phyloP scores from a whole-genome alignment of 352 stramenopile species.

The Phytophthora pini region DNA sequence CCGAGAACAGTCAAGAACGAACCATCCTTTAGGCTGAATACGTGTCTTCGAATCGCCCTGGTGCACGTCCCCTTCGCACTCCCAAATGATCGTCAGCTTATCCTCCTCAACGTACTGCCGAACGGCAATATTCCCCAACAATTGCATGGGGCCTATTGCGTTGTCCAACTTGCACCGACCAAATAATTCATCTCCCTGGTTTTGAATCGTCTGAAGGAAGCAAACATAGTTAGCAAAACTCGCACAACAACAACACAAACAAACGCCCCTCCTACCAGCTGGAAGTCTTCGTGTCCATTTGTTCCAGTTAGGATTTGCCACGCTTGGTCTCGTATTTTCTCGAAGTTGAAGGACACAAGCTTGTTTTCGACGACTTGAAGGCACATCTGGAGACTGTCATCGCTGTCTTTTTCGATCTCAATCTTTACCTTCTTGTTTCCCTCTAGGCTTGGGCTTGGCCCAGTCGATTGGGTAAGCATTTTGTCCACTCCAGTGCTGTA shows the following conservation, averaged over 20 bases:
- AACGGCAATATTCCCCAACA: constrained; percentile 50
- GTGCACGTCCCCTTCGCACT: constrained; percentile 42
- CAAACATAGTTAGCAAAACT: constrained; percentile 1
- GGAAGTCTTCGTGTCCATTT: constrained; percentile 31
- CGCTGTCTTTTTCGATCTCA: constrained; percentile 46
- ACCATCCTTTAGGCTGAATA: constrained; percentile 61
- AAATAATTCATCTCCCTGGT: constrained; percentile 48
- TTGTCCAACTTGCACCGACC: constrained; percentile 49
- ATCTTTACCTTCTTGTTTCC: constrained; percentile 52
- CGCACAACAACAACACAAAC: background rate
- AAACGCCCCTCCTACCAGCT: constrained; percentile 31
- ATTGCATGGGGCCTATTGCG: constrained; percentile 35
- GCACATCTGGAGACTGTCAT: constrained; percentile 40
- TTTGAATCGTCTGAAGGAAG: constrained; percentile 40
- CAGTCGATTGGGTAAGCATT: constrained; percentile 33
- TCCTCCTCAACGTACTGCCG: constrained; percentile 45
- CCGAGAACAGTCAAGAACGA: constrained; percentile 2
- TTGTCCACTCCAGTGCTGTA: constrained; percentile 29
- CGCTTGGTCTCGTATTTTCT: constrained; percentile 34
- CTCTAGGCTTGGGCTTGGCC: constrained; percentile 19
- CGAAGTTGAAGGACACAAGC: constrained; percentile 40
- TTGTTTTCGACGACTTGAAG: constrained; percentile 55
- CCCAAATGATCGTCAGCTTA: constrained; percentile 55
- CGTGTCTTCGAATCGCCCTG: constrained; percentile 34
- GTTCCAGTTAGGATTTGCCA: constrained; percentile 46